These are phyloP conservation scores for Furcasterigmium sp. DNA, from an alignment of 2,329 filamentous ascomycete species.

Conservation along the genomic window DNA sequence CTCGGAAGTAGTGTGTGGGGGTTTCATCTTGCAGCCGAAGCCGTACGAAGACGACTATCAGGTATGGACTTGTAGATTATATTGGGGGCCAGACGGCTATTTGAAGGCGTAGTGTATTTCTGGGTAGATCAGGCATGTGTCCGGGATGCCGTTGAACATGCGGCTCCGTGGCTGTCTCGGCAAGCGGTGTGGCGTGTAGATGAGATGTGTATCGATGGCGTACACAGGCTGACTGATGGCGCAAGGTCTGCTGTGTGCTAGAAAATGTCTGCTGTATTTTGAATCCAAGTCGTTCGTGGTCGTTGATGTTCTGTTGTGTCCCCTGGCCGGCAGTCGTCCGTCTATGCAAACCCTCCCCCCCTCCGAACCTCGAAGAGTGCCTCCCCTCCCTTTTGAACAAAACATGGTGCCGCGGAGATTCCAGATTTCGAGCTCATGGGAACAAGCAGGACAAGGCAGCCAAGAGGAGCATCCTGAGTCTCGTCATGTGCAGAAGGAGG, in stretches of 20 bases:
- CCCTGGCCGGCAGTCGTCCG: background rate
- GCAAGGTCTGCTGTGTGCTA: constrained; percentile 1
- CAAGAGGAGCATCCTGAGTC: too few relatives aligned
- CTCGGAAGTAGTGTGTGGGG: background rate
- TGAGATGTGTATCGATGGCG: too few relatives aligned
- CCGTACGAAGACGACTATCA: too few relatives aligned
- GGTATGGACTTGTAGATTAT: too few relatives aligned
- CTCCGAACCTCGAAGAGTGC: background rate
- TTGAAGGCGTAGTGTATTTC: too few relatives aligned
- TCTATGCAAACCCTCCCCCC: background rate
- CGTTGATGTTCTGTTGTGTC: background rate
- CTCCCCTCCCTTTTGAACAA: background rate
- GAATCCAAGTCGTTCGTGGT: background rate
- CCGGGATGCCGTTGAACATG: too few relatives aligned
- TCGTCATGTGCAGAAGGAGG: constrained; percentile 5
- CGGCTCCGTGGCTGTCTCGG: too few relatives aligned
- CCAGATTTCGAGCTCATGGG: constrained; percentile 5
- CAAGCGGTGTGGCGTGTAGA: too few relatives aligned
- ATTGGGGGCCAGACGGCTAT: too few relatives aligned
- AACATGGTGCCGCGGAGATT: constrained; percentile 19
- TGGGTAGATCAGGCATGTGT: too few relatives aligned
- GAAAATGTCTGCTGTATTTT: background rate
- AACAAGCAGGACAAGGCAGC: constrained; percentile 6
- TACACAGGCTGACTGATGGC: background rate
- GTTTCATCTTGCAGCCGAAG: too few relatives aligned